Evolutionary conservation across 2,329 filamentous ascomycete genomes (phyloP).

Genomic region (Curvularia eragrostidis): DNA sequence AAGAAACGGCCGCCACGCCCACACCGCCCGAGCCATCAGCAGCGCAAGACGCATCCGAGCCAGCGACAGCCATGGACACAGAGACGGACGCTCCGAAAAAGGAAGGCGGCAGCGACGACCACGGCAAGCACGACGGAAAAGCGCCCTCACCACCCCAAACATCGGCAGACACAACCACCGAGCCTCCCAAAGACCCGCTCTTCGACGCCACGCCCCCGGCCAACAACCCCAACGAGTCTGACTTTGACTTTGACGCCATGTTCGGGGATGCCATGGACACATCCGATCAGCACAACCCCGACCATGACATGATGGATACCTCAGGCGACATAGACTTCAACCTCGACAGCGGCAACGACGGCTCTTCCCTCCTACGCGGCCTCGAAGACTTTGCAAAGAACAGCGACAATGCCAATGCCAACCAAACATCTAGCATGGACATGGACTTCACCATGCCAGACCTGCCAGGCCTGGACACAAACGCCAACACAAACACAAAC

Average conservation of each 20-base stretch:
- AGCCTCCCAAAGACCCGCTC: slow-evolving; percentile 34
- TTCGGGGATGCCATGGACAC: slow-evolving; percentile 44
- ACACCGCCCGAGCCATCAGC: slow-evolving; percentile 15
- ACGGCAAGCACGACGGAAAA: slow-evolving; percentile 12
- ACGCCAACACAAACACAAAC: slow-evolving; percentile 17
- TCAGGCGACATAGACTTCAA: slow-evolving; percentile 41
- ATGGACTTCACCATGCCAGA: slow-evolving; percentile 45
- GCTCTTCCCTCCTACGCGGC: slow-evolving; percentile 41
- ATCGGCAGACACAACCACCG: slow-evolving; percentile 26
- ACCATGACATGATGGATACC: slow-evolving; percentile 37
- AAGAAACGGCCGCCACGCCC: slow-evolving; percentile 24
- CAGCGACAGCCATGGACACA: slow-evolving; percentile 16
- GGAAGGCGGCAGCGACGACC: slow-evolving; percentile 11
- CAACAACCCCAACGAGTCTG: slow-evolving; percentile 41
- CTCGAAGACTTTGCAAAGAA: slow-evolving; percentile 48
- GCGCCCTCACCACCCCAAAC: slow-evolving; percentile 7
- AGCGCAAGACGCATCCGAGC: slow-evolving; percentile 14
- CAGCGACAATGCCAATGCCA: slow-evolving; percentile 24
- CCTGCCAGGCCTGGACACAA: slow-evolving; percentile 32
- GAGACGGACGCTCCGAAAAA: slow-evolving; percentile 19
- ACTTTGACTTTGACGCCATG: slow-evolving; percentile 51
- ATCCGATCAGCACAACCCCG: slow-evolving; percentile 24
- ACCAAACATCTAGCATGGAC: slow-evolving; percentile 28
- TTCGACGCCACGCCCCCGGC: slow-evolving; percentile 42
- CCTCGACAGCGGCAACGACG: slow-evolving; percentile 41